Evolutionary conservation across 495 filamentous ascomycete species (phyloP), one percentile per base, ranked within the genome.

Genomic region (Xylaria sp.): DNA sequence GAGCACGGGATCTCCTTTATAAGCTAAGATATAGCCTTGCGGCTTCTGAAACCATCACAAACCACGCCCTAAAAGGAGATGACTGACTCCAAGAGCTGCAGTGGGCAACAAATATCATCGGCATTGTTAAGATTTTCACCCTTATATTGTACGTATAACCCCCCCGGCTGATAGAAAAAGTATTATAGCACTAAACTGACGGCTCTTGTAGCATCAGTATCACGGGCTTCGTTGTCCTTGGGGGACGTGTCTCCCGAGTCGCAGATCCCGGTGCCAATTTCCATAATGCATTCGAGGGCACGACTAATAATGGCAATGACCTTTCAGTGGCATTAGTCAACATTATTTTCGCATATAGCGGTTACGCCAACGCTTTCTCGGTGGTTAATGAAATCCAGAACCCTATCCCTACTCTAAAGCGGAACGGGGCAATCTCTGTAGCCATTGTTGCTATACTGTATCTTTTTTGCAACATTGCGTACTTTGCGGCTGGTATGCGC

Each of bases 331-430:
- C 90, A 12, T 73, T 91, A 29, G 83, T 89, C 70, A 88, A 88
- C 59, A 84, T 92, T 44, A 85, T 90, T 41, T 91, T 90, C 71
- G 86, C 90, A 0, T 92, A 91, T 72, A 74, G 82, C 0, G 90
- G 90, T 0, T 92, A 87, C 61, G 75, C 80, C 46, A 91, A 91
- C 72, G 88, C 89, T 0, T 91, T 91, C 73, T 87, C 88, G 65
- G 80, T 92, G 21, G 88, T 90, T 52, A 90, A 90, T 69, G 90
- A 92, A 77, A 85, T 91, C 68, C 88, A 86, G 76, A 83, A 87
- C 48, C 67, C 80, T 9, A 73, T 75, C 14, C 75, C 67, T 3
- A 75, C 71, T 1, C 78, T 89, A 64, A 89, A 88, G 78, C 86
- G 84, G 75, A 87, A 85, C 73, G 86, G 85, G 19, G 76, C 83